Evolutionary conservation across 768 basidiomycete species (phyloP).

Genomic region (Amanita muscaria): DNA sequence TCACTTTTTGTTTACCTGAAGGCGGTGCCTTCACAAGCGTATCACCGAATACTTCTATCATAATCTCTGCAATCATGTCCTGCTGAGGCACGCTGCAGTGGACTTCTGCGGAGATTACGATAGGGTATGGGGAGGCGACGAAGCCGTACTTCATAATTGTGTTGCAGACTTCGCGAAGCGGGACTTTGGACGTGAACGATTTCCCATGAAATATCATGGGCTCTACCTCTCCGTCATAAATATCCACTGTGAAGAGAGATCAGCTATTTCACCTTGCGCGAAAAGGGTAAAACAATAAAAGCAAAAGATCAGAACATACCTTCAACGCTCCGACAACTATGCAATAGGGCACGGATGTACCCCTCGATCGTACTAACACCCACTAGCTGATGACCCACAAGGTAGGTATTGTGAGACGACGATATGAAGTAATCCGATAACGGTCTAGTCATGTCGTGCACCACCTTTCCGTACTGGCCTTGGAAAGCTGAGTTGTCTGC

Average conservation of each 20-base stretch:
- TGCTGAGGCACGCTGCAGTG: constrained; percentile 79
- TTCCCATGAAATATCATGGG: constrained; percentile 87
- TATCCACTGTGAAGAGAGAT: constrained; percentile 47
- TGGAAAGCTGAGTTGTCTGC: constrained; percentile 56
- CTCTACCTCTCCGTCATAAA: constrained; percentile 80
- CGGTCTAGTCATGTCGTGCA: constrained; percentile 85
- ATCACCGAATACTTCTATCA: constrained; percentile 45
- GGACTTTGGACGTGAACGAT: constrained; percentile 78
- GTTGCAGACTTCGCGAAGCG: constrained; percentile 70
- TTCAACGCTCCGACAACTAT: constrained; percentile 78
- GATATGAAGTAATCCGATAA: constrained; percentile 86
- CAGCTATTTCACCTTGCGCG: background rate
- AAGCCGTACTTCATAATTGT: constrained; percentile 90
- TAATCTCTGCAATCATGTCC: constrained; percentile 65
- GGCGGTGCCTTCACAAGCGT: constrained; percentile 25
- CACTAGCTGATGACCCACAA: constrained; percentile 68
- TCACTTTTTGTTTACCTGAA: constrained; percentile 22
- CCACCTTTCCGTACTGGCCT: constrained; percentile 34
- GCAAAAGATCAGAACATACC: constrained; percentile 50
- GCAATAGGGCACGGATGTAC: constrained; percentile 82
- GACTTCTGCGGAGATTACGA: constrained; percentile 90
- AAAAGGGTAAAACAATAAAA: background rate
- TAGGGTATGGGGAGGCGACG: constrained; percentile 80
- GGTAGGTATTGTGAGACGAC: constrained; percentile 83
- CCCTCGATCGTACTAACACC: constrained; percentile 76